Evolutionary conservation across 1,139 yeast genomes (phyloP), one percentile per base, ranked within the genome.

Genomic region (Suhomyces guaymorum): DNA sequence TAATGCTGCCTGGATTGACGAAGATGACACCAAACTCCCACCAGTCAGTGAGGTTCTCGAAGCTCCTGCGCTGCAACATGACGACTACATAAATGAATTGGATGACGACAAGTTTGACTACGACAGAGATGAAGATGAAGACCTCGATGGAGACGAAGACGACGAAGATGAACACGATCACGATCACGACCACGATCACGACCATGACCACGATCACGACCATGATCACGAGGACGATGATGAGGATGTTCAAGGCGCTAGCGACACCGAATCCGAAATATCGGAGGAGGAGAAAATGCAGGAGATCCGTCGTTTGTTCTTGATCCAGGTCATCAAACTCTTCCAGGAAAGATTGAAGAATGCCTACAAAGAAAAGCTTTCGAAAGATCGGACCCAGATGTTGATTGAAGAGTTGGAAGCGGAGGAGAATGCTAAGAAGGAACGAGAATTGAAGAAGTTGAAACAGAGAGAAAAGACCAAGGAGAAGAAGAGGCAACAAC

Each of bases 361-460:
- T 38, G 88, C 89, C 16, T 84, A 82, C 55, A 82, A 82, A 42
- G 89, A 82, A 46, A 80, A 80, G 43, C 73, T 83, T 12, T 82
- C 94, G 2, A 80, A 79, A 43, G 94, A 84, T 49, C 73, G 88
- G 37, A 83, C 86, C 34, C 78, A 75, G 49, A 78, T 71, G 56
- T 75, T 84, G 43, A 75, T 86, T 43, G 88, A 79, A 51, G 96
- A 87, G 54, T 72, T 87, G 30, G 95, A 85, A 41, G 87, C 82
- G 13, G 95, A 85, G 57, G 85, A 80, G 47, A 70, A 73, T 32
- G 78, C 80, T 18, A 75, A 80, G 52, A 78, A 76, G 51, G 89
- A 82, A 46, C 78, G 78, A 30, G 92, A 83, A 55, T 76, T 78
- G 55, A 83, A 83, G 59, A 83, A 82, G 52, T 70, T 73, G 43